A percentile compares a stretch with the other conserved stretches of the same genome.
phyloP scores from a whole-genome alignment of 176 grass and related monocot genomes.

The Elaeis guineensis region DNA sequence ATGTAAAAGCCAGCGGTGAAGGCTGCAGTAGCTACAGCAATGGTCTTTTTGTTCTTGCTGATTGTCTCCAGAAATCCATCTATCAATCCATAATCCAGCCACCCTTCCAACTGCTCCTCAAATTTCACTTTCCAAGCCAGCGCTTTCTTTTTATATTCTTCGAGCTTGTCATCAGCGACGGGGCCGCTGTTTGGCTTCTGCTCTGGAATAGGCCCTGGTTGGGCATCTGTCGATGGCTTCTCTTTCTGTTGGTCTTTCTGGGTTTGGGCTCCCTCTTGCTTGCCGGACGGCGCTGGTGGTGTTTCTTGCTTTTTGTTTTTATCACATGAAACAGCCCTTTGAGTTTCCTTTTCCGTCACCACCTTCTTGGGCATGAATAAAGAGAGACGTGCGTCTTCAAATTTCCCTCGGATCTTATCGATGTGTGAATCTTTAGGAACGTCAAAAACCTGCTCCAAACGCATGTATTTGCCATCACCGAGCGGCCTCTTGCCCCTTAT shows the following conservation, averaged over 20 bases:
- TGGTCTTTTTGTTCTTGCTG: slow-evolving; percentile 29
- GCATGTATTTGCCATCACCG: slow-evolving; percentile 17
- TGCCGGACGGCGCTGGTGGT: no score
- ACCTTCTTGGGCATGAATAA: slow-evolving; percentile 37
- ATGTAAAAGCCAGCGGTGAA: slow-evolving; percentile 46
- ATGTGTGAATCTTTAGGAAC: slow-evolving; percentile 33
- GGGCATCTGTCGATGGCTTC: neutral
- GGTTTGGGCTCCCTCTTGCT: no score
- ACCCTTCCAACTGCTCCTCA: slow-evolving; percentile 9
- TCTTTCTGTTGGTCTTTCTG: no score
- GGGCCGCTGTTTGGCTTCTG: neutral
- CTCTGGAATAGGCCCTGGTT: neutral
- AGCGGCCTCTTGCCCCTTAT: slow-evolving; percentile 27
- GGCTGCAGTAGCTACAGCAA: slow-evolving; percentile 21
- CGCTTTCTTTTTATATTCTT: neutral
- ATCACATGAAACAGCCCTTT: neutral
- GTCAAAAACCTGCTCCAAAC: slow-evolving; percentile 25
- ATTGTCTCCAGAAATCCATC: slow-evolving; percentile 24
- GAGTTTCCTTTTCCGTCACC: neutral
- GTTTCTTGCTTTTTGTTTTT: neutral
- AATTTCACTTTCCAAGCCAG: slow-evolving; percentile 21
- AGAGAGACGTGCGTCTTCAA: slow-evolving; percentile 36
- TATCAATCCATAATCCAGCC: slow-evolving; percentile 10
- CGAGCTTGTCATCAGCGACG: neutral
- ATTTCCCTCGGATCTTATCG: slow-evolving; percentile 29